phyloP scores from a whole-genome alignment of 306 rosid genomes.

The Rosa persica region DNA sequence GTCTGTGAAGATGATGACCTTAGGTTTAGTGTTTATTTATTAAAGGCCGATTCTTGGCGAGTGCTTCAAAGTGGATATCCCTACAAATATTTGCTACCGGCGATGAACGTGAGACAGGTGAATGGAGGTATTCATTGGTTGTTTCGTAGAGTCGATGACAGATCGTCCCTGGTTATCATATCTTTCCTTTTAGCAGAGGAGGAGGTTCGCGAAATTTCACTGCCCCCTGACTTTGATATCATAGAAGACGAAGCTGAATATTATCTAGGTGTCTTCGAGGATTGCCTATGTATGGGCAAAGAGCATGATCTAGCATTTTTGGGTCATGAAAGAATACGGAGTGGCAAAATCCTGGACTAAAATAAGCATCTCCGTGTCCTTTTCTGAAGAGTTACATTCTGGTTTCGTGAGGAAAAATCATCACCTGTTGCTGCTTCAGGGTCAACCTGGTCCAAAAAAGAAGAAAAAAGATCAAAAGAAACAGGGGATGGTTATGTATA shows the following conservation, averaged over 20 bases:
- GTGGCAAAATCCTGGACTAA: no score
- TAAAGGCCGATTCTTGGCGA: background rate
- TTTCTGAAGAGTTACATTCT: no score
- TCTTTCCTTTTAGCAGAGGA: background rate
- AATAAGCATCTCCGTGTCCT: no score
- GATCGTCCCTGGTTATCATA: background rate
- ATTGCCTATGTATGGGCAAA: no score
- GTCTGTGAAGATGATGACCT: background rate
- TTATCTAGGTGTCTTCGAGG: no score
- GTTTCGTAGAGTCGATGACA: background rate
- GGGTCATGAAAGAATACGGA: no score
- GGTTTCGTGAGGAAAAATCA: no score
- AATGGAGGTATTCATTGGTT: background rate
- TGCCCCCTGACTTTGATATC: background rate
- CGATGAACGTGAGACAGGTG: background rate
- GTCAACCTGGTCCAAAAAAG: no score
- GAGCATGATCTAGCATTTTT: no score
- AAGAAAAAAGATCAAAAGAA: no score
- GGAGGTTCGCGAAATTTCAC: background rate
- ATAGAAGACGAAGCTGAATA: background rate
- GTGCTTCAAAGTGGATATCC: background rate
- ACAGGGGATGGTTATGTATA: no score
- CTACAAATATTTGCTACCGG: background rate
- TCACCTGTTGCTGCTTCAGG: no score
- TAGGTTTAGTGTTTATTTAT: background rate